Conservation (phyloP, 2,329 filamentous ascomycete genomes). For the Hawksworthiomyces lignivorus region DNA sequence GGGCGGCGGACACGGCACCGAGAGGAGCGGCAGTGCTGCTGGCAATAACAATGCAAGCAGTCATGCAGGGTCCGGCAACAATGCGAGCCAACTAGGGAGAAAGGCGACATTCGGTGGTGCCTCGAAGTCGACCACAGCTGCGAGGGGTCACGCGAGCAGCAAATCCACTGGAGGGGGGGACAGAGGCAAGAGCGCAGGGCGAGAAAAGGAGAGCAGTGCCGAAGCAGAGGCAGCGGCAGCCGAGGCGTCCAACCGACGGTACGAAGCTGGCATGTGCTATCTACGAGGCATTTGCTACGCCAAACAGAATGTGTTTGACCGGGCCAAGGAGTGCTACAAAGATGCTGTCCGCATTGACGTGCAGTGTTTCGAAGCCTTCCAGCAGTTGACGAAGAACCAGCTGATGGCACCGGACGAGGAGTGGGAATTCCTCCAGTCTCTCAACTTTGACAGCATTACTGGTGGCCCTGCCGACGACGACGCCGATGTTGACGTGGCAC, state of each 20-base stretch:
- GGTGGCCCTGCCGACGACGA: slow-evolving; percentile 7
- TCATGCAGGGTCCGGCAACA: no score
- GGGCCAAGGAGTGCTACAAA: slow-evolving; percentile 97
- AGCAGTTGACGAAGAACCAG: slow-evolving; percentile 94
- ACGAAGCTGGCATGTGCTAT: slow-evolving; percentile 97
- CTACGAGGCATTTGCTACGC: slow-evolving; percentile 88
- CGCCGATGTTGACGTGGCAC: slow-evolving; percentile 39
- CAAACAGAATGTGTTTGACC: slow-evolving; percentile 94
- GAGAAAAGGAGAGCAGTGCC: slow-evolving; percentile 7
- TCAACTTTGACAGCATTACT: slow-evolving; percentile 81
- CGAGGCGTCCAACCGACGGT: slow-evolving; percentile 56
- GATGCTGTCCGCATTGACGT: slow-evolving; percentile 94
- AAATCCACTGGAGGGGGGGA: slow-evolving; percentile 24
- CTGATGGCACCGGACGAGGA: slow-evolving; percentile 86
- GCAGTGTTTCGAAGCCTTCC: slow-evolving; percentile 96
- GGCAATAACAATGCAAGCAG: slow-evolving; percentile 22
- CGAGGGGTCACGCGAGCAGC: slow-evolving; percentile 8
- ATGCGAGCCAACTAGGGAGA: neutral
- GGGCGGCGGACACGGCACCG: neutral
- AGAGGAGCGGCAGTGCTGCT: slow-evolving; percentile 27
- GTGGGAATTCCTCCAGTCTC: slow-evolving; percentile 77
- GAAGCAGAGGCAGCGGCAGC: slow-evolving; percentile 10
- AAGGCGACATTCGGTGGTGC: slow-evolving; percentile 6
- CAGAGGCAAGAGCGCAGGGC: slow-evolving; percentile 54
- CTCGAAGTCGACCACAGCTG: slow-evolving; percentile 12